Percentiles rank a stretch among this genome's conserved stretches.
These are phyloP conservation scores for Neurospora africana DNA, from an alignment of 495 filamentous ascomycete species.

Conservation along the genomic window DNA sequence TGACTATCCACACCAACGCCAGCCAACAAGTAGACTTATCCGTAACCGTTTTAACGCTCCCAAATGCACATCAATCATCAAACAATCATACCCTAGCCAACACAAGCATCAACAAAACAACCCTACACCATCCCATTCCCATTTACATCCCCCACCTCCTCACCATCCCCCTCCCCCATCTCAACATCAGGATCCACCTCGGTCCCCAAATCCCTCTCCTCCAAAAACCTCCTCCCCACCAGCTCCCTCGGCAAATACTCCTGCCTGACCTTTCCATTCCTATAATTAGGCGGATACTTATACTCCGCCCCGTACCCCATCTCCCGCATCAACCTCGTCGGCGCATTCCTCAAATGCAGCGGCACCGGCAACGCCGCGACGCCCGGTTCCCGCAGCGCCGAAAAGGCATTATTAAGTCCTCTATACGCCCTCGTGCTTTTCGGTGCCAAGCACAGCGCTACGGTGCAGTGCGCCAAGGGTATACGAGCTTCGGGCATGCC, in stretches of 20 bases:
- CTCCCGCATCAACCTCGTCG: conserved; percentile 86
- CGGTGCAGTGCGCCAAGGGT: conserved; percentile 75
- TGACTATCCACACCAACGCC: background rate
- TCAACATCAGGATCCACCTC: conserved; percentile 54
- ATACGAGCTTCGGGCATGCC: conserved; percentile 93
- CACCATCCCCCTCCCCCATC: conserved; percentile 15
- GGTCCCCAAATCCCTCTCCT: conserved; percentile 69
- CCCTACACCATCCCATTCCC: background rate
- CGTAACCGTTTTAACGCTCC: background rate
- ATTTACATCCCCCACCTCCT: too few relatives aligned
- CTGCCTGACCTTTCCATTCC: conserved; percentile 74
- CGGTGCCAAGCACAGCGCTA: conserved; percentile 68
- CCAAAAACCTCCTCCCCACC: conserved; percentile 60
- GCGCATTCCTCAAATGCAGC: conserved; percentile 81
- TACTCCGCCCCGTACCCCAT: conserved; percentile 83
- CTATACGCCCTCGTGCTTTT: conserved; percentile 85
- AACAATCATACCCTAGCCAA: too few relatives aligned
- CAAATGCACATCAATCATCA: background rate
- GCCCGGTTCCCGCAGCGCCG: conserved; percentile 65
- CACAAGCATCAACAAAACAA: background rate
- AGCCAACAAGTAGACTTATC: background rate
- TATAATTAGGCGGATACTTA: conserved; percentile 90
- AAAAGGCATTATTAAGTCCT: conserved; percentile 66
- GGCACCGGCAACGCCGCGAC: conserved; percentile 72
- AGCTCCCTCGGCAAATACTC: conserved; percentile 79